Evolutionary conservation across 2,329 filamentous ascomycete species (phyloP).

Genomic region (Neophaeococcomyces mojaviensis): DNA sequence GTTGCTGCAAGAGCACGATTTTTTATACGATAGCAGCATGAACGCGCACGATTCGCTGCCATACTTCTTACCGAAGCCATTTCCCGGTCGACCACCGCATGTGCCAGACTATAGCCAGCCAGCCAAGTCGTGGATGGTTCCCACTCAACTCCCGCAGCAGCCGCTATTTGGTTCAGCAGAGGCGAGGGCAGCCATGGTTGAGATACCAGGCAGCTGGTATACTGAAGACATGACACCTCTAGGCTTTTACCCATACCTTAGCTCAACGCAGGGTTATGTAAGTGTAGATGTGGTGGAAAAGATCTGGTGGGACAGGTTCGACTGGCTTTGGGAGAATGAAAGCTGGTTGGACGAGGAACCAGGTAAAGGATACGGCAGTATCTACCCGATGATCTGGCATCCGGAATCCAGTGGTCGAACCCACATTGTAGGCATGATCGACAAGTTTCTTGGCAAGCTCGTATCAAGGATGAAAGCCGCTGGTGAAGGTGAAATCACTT

Average conservation of each 20-base stretch:
- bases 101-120: conserved; percentile 36
- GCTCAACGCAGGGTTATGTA: conserved; percentile 53
- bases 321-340: conserved; percentile 45
- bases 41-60: conserved; percentile 45
- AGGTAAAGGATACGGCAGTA: conserved; percentile 21
- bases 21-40: conserved; percentile 46
- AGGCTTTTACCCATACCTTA: conserved; percentile 36
- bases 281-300: conserved; percentile 50
- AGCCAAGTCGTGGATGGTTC: conserved; percentile 40
- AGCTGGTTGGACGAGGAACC: conserved; percentile 22
- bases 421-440: conserved; percentile 25
- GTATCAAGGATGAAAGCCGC: conserved; percentile 15
- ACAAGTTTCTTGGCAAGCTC: conserved; percentile 20
- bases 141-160: conserved; percentile 24
- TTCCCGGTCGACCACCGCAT: conserved; percentile 26
- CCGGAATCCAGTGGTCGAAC: conserved; percentile 21
- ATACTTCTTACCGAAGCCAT: conserved; percentile 38
- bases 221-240: conserved; percentile 42
- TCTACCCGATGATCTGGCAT: conserved; percentile 24
- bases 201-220: conserved; percentile 40
- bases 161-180: conserved; percentile 19
- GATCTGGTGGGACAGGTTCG: conserved; percentile 55
- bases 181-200: conserved; percentile 29
- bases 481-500: conserved; percentile 21
- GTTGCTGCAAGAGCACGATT: conserved; percentile 42